These are phyloP conservation scores for Arachis stenosperma DNA, from an alignment of 306 rosid species.

Conservation along the genomic window DNA sequence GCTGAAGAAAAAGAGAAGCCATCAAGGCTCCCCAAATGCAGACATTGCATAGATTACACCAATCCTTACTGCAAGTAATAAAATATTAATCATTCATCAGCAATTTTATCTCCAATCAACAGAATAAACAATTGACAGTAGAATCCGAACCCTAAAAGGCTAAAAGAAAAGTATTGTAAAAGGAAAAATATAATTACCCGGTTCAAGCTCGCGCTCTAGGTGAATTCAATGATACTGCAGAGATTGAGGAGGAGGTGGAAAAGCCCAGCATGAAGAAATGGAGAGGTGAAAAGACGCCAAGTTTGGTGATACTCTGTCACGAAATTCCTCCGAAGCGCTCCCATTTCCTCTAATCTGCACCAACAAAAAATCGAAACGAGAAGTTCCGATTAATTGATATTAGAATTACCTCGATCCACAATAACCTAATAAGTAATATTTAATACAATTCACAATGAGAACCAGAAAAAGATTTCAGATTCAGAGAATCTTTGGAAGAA, in stretches of 20 bases:
- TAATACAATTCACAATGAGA: no score
- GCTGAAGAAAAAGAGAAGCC: conserved; percentile 82
- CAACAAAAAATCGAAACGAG: background rate
- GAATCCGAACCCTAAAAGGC: no score
- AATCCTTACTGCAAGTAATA: conserved; percentile 62
- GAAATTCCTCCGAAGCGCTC: conserved; percentile 63
- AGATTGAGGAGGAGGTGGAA: conserved; percentile 83
- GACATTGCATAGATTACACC: conserved; percentile 80
- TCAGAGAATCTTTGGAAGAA: background rate
- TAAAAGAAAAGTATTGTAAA: background rate
- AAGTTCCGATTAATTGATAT: no score
- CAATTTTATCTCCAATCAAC: background rate
- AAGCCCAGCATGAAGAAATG: conserved; percentile 77
- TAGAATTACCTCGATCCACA: no score
- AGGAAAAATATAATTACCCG: conserved; percentile 46
- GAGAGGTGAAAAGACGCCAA: conserved; percentile 90
- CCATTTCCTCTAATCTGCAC: conserved; percentile 84
- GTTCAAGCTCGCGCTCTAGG: conserved; percentile 79
- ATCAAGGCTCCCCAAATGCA: conserved; percentile 75
- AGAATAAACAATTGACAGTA: no score
- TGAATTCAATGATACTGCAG: conserved; percentile 67
- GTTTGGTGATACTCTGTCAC: conserved; percentile 60
- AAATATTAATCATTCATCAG: conserved; percentile 28
- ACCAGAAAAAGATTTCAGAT: background rate
- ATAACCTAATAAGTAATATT: no score